Evolutionary conservation across 1,139 yeast species (phyloP), one percentile per base, ranked within the genome.

Genomic region (Blastobotrys petasosporus): DNA sequence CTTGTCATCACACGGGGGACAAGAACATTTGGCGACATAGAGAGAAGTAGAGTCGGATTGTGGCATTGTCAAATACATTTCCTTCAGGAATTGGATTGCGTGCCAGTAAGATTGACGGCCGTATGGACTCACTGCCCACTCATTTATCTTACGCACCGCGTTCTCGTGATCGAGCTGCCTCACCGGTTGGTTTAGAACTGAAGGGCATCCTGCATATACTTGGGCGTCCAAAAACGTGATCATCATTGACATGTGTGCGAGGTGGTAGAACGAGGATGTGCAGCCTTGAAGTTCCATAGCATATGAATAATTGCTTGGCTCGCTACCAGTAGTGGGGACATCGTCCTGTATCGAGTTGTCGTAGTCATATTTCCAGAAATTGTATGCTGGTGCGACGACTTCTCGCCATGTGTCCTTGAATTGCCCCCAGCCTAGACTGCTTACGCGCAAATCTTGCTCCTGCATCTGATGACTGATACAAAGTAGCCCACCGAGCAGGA

Each of bases 141-240:
- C 53, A 25, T 47, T 51, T 30, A 52, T 41, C 34, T 48, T 45
- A 3, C 52, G 46, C 2, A 46, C 49, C 32, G 51, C 45, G 36
- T 48, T 50, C 31, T 51, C 54, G 25, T 48, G 49, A 39, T 49
- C 54, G 8, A 47, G 45, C 20, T 48, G 46, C 12, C 55, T 46
- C 1, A 87, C 84, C 45, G 72, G 74, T 28, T 85, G 94, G 61
- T 85, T 85, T 80, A 85, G 82, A 54, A 87, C 75, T 59, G 84
- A 79, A 0, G 94, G 92, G 1, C 88, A 84, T 1, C 96, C 96
- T 5, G 90, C 83, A 61, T 72, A 82, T 7, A 84, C 80, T 45
- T 84, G 85, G 47, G 84, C 76, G 62, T 86, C 95, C 62, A 83
- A 80, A 52, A 85, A 87, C 48, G 84, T 79, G 31, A 84, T 73